Conservation (phyloP, 2,329 filamentous ascomycete species). For the Grosmannia serpens region DNA sequence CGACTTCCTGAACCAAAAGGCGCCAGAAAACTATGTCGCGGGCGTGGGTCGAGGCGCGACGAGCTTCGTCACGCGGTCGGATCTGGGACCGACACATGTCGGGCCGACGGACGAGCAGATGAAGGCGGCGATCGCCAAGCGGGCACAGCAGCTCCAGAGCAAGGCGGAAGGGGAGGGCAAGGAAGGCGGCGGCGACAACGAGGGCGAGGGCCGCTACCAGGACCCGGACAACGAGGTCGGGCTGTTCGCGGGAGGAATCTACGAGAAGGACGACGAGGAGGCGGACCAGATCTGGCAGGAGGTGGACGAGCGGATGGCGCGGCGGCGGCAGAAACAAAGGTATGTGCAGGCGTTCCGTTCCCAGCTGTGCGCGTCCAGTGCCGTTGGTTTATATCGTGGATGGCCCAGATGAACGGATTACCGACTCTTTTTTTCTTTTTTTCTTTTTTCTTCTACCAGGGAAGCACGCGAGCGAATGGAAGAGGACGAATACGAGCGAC, state of each 20-base stretch:
- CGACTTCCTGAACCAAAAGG: conserved; percentile 81
- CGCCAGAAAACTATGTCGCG: conserved; percentile 82
- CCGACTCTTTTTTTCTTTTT: background rate
- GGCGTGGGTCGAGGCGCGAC: conserved; percentile 96
- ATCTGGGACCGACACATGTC: conserved; percentile 88
- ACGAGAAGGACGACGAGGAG: conserved; percentile 96
- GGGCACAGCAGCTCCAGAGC: conserved; percentile 62
- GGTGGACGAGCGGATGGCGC: conserved; percentile 96
- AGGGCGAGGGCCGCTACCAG: conserved; percentile 72
- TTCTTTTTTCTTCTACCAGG: conserved; percentile 26
- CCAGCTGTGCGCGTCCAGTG: too few relatives aligned
- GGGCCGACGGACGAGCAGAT: conserved; percentile 96
- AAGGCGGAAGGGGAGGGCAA: conserved; percentile 51
- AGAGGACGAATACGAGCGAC: conserved; percentile 86
- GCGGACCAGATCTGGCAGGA: conserved; percentile 92
- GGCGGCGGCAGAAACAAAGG: conserved; percentile 70
- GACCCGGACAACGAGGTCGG: conserved; percentile 97
- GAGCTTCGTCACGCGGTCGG: conserved; percentile 93
- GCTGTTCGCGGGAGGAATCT: conserved; percentile 87
- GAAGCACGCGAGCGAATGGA: conserved; percentile 90
- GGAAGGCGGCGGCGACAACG: conserved; percentile 41
- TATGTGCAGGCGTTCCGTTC: conserved; percentile 61
- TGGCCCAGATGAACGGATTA: too few relatives aligned
- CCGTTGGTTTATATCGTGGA: too few relatives aligned
- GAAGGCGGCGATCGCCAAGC: conserved; percentile 91